Conservation (phyloP, 257 asterid genomes). For the Plantago ovata region DNA sequence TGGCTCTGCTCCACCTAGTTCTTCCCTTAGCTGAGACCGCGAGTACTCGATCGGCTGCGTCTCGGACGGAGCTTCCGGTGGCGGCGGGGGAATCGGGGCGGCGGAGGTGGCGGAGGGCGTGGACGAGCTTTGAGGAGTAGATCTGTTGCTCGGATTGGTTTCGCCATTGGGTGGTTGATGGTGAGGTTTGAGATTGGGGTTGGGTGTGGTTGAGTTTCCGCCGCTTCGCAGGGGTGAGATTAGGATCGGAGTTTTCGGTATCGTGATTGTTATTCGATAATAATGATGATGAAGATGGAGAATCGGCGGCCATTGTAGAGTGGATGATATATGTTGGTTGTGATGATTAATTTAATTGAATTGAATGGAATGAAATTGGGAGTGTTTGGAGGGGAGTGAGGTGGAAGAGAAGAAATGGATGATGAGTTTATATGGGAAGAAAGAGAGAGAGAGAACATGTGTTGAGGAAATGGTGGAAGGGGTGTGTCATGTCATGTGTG, state of each 20-base stretch:
- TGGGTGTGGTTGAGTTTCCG: constrained; percentile 30
- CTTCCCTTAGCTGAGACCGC: constrained; percentile 67
- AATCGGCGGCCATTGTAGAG: not conserved
- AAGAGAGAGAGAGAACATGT: too few species aligned
- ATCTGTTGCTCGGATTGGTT: constrained; percentile 50
- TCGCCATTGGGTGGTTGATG: constrained; percentile 43
- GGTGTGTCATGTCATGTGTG: too few species aligned
- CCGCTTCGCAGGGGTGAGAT: constrained; percentile 47
- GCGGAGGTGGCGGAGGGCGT: constrained; percentile 44
- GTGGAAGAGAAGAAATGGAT: too few species aligned
- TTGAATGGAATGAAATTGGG: not conserved
- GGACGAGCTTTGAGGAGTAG: constrained; percentile 69
- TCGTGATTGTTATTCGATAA: constrained; percentile 11
- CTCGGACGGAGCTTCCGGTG: constrained; percentile 45
- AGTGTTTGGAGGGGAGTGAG: too few species aligned
- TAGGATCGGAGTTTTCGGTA: constrained; percentile 31
- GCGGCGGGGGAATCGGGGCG: constrained; percentile 30
- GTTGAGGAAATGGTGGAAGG: too few species aligned
- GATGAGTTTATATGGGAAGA: too few species aligned
- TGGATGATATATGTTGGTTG: not conserved
- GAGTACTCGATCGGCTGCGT: constrained; percentile 74
- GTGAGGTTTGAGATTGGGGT: constrained; percentile 2
- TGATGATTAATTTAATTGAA: not conserved
- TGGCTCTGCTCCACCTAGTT: constrained; percentile 84
- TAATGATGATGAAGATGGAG: not conserved